A percentile compares a stretch with the other conserved stretches of the same genome.
phyloP scores from a whole-genome alignment of 2,329 filamentous ascomycete genomes.

The Talaromyces sp. region DNA sequence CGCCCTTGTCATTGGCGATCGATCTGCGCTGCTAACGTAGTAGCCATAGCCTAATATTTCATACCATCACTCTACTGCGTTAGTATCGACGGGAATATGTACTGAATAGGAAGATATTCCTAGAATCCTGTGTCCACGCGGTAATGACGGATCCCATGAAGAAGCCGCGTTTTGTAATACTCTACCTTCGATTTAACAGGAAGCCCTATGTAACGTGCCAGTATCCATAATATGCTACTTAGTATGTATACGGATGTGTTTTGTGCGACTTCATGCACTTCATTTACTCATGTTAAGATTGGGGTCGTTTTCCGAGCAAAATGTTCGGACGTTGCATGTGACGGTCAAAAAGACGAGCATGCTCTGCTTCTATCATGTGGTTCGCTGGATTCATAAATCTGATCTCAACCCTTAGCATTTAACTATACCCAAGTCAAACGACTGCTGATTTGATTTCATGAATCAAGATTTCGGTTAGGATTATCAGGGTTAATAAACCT shows the following conservation, averaged over 20 bases:
- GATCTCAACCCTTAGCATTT: neutral
- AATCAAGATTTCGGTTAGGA: no score
- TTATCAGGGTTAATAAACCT: no score
- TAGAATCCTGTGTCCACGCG: neutral
- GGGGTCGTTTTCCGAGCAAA: neutral
- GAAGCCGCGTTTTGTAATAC: neutral
- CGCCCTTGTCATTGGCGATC: neutral
- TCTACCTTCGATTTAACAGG: neutral
- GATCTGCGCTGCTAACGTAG: neutral
- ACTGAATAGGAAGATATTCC: neutral
- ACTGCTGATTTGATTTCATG: no score
- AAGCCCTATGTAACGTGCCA: no score
- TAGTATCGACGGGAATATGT: neutral
- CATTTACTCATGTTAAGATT: neutral
- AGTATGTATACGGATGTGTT: neutral
- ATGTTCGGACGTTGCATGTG: neutral
- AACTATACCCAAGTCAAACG: no score
- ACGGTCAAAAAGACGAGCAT: neutral
- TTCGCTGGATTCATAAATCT: neutral
- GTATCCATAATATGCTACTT: no score
- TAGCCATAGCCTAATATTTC: neutral
- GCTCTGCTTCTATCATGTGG: neutral
- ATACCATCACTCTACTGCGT: neutral
- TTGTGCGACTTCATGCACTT: neutral
- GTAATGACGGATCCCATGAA: neutral